Conservation (phyloP, 2,329 filamentous ascomycete genomes). For the Claviceps capensis region DNA sequence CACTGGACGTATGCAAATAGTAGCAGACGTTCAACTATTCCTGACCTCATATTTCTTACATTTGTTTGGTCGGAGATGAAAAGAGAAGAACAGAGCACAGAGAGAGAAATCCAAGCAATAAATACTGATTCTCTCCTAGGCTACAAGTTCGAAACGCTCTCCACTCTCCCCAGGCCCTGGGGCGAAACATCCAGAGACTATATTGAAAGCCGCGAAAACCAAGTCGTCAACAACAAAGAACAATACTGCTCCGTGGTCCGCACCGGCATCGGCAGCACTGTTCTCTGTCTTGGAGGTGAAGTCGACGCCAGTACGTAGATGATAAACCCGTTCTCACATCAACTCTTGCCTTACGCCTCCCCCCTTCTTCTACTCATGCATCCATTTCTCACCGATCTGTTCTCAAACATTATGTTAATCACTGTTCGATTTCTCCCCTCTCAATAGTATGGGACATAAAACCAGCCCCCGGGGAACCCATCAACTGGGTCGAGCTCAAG, state of each 20-base stretch:
- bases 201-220: slow-evolving; percentile 61
- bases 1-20: background rate
- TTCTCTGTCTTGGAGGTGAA: slow-evolving; percentile 76
- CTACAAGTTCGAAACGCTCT: slow-evolving; percentile 91
- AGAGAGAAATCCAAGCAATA: background rate
- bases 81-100: background rate
- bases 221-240: slow-evolving; percentile 72
- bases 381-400: too few species aligned
- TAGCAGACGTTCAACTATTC: background rate
- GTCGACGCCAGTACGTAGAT: slow-evolving; percentile 61
- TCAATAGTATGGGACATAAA: slow-evolving; percentile 68
- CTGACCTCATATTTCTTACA: too few species aligned
- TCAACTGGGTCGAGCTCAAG: slow-evolving; percentile 92
- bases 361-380: background rate
- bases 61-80: background rate
- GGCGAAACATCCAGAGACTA: slow-evolving; percentile 55
- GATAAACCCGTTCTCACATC: background rate
- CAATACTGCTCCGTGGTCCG: slow-evolving; percentile 93
- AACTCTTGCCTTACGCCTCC: background rate
- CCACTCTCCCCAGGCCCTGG: slow-evolving; percentile 64
- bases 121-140: slow-evolving; percentile 33
- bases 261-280: slow-evolving; percentile 66
- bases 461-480: slow-evolving; percentile 50
- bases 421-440: background rate
- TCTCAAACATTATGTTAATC: background rate